Conservation (phyloP, 306 rosid species). For the Acacia confusa region DNA sequence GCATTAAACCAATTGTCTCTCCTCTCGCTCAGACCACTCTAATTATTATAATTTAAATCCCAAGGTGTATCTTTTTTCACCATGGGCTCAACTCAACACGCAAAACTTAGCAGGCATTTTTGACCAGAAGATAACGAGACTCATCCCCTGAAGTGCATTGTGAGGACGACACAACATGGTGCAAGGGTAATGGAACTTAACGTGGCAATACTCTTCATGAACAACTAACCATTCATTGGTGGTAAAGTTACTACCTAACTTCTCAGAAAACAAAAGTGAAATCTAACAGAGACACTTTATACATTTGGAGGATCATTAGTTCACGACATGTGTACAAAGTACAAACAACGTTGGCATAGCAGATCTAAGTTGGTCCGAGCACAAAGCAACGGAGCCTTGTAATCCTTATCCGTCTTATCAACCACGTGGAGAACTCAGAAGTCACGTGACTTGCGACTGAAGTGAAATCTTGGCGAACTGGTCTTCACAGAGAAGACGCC, state of each 20-base stretch:
- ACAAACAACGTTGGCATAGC: slow-evolving; percentile 4
- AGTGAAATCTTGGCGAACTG: slow-evolving; percentile 26
- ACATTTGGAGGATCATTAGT: slow-evolving; percentile 16
- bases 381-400: not conserved
- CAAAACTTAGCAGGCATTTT: slow-evolving; percentile 28
- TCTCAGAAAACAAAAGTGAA: not conserved
- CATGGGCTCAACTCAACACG: not conserved
- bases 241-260: not conserved
- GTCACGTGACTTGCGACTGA: slow-evolving; percentile 53
- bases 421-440: slow-evolving; percentile 36
- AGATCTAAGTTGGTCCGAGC: not conserved
- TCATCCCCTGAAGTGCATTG: not conserved
- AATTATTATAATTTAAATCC: slow-evolving; percentile 59
- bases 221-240: not conserved
- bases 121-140: slow-evolving; percentile 37
- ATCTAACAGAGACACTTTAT: not conserved
- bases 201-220: not conserved
- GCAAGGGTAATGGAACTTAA: not conserved
- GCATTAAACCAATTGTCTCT: slow-evolving; percentile 37
- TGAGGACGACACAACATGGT: not conserved
- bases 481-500: slow-evolving; percentile 64
- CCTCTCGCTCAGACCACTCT: slow-evolving; percentile 28
- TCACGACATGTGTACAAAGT: not conserved
- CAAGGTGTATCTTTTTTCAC: slow-evolving; percentile 52
- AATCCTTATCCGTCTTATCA: not conserved